A percentile compares a stretch with the other conserved stretches of the same genome.
phyloP scores from a whole-genome alignment of 2,329 filamentous ascomycete genomes.

The Alternaria angustiovoidea region DNA sequence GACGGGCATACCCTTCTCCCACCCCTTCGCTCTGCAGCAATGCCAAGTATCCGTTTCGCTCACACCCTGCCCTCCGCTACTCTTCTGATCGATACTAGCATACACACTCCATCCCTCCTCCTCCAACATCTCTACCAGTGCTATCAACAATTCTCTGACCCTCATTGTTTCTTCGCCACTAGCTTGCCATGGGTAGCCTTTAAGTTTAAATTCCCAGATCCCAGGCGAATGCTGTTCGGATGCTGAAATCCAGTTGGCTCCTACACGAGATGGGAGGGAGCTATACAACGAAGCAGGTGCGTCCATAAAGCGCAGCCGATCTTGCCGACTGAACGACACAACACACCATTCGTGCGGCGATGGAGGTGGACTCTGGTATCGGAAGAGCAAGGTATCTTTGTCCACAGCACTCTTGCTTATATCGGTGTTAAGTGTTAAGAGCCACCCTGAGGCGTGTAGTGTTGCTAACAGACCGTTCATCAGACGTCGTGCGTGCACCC shows the following conservation, averaged over 20 bases:
- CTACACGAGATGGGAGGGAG: constrained; percentile 18
- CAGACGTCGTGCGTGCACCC: constrained; percentile 43
- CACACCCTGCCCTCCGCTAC: constrained; percentile 20
- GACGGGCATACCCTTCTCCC: constrained; percentile 31
- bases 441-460: constrained; percentile 45
- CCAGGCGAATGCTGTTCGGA: constrained; percentile 22
- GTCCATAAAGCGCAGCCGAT: constrained; percentile 48
- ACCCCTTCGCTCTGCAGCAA: constrained; percentile 30
- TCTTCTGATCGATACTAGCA: constrained; percentile 50
- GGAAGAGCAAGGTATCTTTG: constrained; percentile 50
- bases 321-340: constrained; percentile 43
- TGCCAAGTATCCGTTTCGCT: constrained; percentile 39
- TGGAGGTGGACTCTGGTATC: constrained; percentile 46
- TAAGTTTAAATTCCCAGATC: constrained; percentile 45
- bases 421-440: constrained; percentile 49
- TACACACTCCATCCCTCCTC: constrained; percentile 52
- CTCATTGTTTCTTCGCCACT: constrained; percentile 48
- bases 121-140: constrained; percentile 37
- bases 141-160: constrained; percentile 47
- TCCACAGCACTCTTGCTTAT: constrained; percentile 39
- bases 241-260: constrained; percentile 17
- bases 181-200: constrained; percentile 45
- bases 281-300: constrained; percentile 19
- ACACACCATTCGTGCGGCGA: constrained; percentile 50
- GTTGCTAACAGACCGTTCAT: constrained; percentile 42